phyloP scores from a whole-genome alignment of 192 early-diverging fungal genomes.

The Linnemannia hyalina region DNA sequence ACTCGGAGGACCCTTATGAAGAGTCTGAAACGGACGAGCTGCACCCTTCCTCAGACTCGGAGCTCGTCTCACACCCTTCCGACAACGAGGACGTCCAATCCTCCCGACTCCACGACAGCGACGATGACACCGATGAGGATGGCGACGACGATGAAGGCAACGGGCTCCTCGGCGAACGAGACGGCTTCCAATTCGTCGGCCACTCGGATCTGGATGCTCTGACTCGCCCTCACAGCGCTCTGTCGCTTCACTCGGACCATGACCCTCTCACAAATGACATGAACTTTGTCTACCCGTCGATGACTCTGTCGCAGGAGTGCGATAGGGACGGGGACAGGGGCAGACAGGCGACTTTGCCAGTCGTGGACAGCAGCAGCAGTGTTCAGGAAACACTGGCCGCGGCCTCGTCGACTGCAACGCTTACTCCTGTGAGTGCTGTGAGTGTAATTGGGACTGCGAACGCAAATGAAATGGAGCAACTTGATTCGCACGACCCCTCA shows the following conservation, averaged over 20 bases:
- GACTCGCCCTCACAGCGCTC: conserved; percentile 33
- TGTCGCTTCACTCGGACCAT: conserved; percentile 34
- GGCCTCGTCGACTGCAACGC: neutral
- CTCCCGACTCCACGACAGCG: neutral
- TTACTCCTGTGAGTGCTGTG: neutral
- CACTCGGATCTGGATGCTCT: conserved; percentile 31
- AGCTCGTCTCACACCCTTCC: conserved; percentile 46
- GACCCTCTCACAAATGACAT: conserved; percentile 18
- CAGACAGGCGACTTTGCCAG: neutral
- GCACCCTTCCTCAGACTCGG: conserved; percentile 40
- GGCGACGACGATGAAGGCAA: conserved; percentile 13
- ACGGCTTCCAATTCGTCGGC: conserved; percentile 40
- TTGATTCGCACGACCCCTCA: conserved; percentile 11
- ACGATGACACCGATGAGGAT: conserved; percentile 11
- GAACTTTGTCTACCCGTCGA: conserved; percentile 46
- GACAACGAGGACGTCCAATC: conserved; percentile 35
- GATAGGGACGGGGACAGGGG: neutral
- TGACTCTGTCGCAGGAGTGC: conserved; percentile 19
- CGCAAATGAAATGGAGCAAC: conserved; percentile 3
- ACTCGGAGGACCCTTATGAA: conserved; percentile 32
- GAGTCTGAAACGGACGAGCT: conserved; percentile 35
- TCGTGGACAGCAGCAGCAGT: neutral
- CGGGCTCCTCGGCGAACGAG: neutral
- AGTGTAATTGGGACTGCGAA: neutral
- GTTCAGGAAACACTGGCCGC: neutral